phyloP scores from a whole-genome alignment of 108 stramenopile genomes.

The Nannochloropsis gaditana region DNA sequence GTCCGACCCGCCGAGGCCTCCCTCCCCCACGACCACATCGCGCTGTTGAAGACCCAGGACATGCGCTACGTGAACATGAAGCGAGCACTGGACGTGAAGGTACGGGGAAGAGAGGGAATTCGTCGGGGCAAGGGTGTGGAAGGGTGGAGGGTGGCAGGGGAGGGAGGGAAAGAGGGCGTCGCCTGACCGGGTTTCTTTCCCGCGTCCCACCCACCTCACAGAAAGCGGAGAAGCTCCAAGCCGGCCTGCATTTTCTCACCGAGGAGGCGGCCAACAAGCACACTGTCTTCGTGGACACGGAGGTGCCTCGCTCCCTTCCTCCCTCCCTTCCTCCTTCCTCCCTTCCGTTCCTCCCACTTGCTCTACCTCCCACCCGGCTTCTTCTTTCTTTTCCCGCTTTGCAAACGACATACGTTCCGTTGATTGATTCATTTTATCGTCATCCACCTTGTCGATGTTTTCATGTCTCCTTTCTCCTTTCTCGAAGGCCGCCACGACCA shows the following conservation, averaged over 20 bases:
- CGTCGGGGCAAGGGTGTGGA: background rate
- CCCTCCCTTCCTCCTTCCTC: background rate
- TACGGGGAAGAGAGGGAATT: conserved; percentile 25
- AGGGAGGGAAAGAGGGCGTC: background rate
- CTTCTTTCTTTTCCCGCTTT: too few species aligned
- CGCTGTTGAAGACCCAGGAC: conserved; percentile 94
- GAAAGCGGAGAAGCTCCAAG: conserved; percentile 66
- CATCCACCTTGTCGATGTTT: too few species aligned
- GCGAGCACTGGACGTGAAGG: conserved; percentile 58
- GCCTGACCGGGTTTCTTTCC: background rate
- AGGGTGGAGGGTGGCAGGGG: conserved; percentile 12
- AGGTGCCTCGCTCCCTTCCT: background rate
- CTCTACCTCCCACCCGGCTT: too few species aligned
- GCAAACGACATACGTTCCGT: background rate
- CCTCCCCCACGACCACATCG: conserved; percentile 53
- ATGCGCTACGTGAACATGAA: conserved; percentile 74
- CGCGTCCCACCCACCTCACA: background rate
- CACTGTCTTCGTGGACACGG: conserved; percentile 59
- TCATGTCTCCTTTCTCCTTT: too few species aligned
- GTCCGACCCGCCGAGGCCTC: conserved; percentile 25
- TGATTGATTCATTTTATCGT: background rate
- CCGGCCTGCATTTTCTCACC: conserved; percentile 61
- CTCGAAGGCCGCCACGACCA: too few species aligned
- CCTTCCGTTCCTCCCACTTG: background rate
- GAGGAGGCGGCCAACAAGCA: conserved; percentile 47